phyloP scores from a whole-genome alignment of 495 filamentous ascomycete species.

The Mytilinidion resinicola region DNA sequence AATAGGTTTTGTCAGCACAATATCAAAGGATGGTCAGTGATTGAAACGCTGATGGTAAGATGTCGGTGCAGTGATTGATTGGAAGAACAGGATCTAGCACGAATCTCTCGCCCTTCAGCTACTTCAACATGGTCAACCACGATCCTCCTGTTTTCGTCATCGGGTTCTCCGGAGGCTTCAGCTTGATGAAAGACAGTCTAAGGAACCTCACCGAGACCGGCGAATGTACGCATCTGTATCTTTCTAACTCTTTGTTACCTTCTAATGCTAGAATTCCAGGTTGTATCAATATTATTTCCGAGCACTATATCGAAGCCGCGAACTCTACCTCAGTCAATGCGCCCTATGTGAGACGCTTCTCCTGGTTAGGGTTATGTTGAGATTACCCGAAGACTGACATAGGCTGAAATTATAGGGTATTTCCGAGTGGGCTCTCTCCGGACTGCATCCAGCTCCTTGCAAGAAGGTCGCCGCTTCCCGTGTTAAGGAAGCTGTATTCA shows the following conservation, averaged over 20 bases:
- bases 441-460: conserved; percentile 65
- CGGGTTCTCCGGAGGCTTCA: conserved; percentile 51
- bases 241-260: background rate
- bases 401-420: conserved; percentile 45
- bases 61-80: background rate
- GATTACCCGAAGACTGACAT: too few relatives aligned
- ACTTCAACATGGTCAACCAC: conserved; percentile 75
- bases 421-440: conserved; percentile 75
- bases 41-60: background rate
- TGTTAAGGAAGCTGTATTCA: conserved; percentile 75
- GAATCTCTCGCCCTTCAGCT: conserved; percentile 85
- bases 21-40: conserved; percentile 48
- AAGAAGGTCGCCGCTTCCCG: conserved; percentile 62
- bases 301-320: conserved; percentile 82
- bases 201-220: conserved; percentile 61
- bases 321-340: conserved; percentile 73
- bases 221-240: conserved; percentile 45
- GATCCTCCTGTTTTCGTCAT: conserved; percentile 88
- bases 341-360: conserved; percentile 43
- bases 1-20: conserved; percentile 58
- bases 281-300: conserved; percentile 80
- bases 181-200: conserved; percentile 66
- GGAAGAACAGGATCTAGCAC: conserved; percentile 24
- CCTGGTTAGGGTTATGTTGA: too few relatives aligned
- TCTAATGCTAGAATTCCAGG: conserved; percentile 33